Evolutionary conservation across 805 yeast species (phyloP), one percentile per base, ranked within the genome.

Genomic region (fission yeast (Schizosaccharomyces pombe)): DNA sequence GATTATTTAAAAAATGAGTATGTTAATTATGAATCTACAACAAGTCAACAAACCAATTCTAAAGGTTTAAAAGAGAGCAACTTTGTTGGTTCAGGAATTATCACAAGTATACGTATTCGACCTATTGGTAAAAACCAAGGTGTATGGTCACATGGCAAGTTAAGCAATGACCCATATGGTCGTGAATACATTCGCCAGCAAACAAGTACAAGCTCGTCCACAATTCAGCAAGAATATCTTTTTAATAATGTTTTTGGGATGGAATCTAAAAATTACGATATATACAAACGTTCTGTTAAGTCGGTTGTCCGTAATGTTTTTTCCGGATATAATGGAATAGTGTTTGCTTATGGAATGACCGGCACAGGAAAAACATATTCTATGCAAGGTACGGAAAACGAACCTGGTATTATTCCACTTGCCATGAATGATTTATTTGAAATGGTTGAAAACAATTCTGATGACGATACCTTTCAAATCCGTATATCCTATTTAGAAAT

Each of bases 291-390:
- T 6, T 33, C 54, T 19, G 39, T 52, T 16, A n/a, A 22, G 9
- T 24, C 47, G 5, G 22, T 52, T 12, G 54, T 52, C 28, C 47
- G n/a, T 6, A 32, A 34, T n/a, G 54, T 37, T 4, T 33, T 31
- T 16, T 52, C 26, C 8, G 57, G 56, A 24, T 34, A 52, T 16
- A 85, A 85, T 62, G 87, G 87, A 14, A 86, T 95, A 0, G 77
- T 87, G 0, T 85, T 89, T 64, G 96, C 97, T 0, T 85, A 85
- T 62, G 95, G 95, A 34, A 83, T 83, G 85, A 85, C 95, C 0
- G 95, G 95, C 0, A 81, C 93, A 1, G 95, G 95, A 9, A 85
- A 85, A 65, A 85, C 95, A 0, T 79, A 75, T 63, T 76, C 94
- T 1, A 85, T 85, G 94, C 80, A 79, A 58, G 95, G 94, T 31